Evolutionary conservation across 345 rosid species (phyloP), one percentile per base, ranked within the genome.

Genomic region (Lumnitzera racemosa): DNA sequence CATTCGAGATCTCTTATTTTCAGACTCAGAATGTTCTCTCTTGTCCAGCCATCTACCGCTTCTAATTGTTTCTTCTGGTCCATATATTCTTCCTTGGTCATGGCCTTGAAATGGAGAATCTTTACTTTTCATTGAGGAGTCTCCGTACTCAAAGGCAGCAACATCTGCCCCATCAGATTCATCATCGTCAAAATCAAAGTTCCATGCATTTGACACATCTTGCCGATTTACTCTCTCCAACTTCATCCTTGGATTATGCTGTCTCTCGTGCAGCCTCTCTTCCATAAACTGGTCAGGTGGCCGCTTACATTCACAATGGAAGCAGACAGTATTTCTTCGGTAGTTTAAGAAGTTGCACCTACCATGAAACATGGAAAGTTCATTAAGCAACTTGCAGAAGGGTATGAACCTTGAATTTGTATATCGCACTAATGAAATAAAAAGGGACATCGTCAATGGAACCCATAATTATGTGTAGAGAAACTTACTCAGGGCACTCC

Each of bases 151-250:
- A 61, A 89, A 92, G 2, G 91, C 82, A 77, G 90, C 97, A 65
- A 92, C 91, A 78, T 90, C 97, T 63, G 95, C 95, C 0, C 97
- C 99, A 66, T 94, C 99, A 53, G 99, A 94, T 82, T 84, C 99
- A 73, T 88, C 84, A 41, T 94, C 99, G 61, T 90, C 99, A 49
- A 94, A 94, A 71, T 94, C 92, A 62, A 90, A 94, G 80, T 90
- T 94, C 96, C 99, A 91, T 31, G 92, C 92, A 73, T 84, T 82
- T 56, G 95, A 82, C 65, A 90, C 86, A 72, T 83, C 92, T 46
- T 68, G 69, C 61, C 82, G 73, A 46, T 56, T 70, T 48, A 77
- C 67, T 64, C 80, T 80, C 66, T 79, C 88, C 17, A 59, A 36
- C 61, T 81, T 70, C 68, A 72, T 47, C 67, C 67, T 72, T n/a